Conservation (phyloP, 1,139 yeast genomes). For the Yamadazyma atmosphaerica region DNA sequence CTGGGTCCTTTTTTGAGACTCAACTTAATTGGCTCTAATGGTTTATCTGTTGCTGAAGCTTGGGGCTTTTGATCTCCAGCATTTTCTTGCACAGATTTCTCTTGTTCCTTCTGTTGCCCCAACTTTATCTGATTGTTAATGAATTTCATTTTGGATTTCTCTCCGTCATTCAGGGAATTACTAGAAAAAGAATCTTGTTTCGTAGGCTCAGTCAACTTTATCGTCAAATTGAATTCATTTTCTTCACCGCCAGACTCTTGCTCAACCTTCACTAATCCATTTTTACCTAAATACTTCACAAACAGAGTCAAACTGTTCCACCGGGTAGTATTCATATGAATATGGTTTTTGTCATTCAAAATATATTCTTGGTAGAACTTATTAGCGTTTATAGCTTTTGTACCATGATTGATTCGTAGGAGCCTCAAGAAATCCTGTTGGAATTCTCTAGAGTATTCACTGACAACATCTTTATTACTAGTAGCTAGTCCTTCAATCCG, state of each 20-base stretch:
- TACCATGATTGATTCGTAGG: conserved; percentile 73
- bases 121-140: conserved; percentile 54
- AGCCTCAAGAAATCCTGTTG: conserved; percentile 64
- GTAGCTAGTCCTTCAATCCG: conserved; percentile 41
- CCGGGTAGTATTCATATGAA: conserved; percentile 87
- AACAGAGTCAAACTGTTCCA: conserved; percentile 76
- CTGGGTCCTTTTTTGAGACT: background rate
- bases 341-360: conserved; percentile 69
- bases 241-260: conserved; percentile 32
- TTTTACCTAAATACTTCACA: conserved; percentile 60
- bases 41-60: background rate
- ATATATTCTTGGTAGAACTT: conserved; percentile 88
- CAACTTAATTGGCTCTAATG: background rate
- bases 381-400: conserved; percentile 77
- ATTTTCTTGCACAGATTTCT: background rate
- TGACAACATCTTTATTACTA: conserved; percentile 45
- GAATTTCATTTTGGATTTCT: conserved; percentile 28
- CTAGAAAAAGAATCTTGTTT: background rate
- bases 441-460: conserved; percentile 61
- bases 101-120: conserved; percentile 26
- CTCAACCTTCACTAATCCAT: conserved; percentile 59
- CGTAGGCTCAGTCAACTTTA: conserved; percentile 28
- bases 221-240: conserved; percentile 39
- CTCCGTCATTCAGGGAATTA: conserved; percentile 8
- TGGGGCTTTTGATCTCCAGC: background rate